Percentiles rank a stretch among this genome's conserved stretches.
phyloP scores from a whole-genome alignment of 129 eudicot species.

The Ambrosia artemisiifolia region DNA sequence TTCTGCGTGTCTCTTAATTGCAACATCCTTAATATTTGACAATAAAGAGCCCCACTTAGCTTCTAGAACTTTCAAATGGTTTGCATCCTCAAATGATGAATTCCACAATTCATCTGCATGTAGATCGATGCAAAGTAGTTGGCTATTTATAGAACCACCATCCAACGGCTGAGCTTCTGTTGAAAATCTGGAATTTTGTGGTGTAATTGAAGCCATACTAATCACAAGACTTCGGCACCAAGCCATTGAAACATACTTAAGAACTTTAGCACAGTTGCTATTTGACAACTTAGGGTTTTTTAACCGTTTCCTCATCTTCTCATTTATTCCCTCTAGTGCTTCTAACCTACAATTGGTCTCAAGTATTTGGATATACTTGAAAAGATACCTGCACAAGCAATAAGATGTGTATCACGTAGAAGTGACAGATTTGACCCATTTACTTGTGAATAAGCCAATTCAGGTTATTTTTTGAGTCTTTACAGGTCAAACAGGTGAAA shows the following conservation, averaged over 20 bases:
- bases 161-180: slow-evolving; percentile 42
- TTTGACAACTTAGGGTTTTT: slow-evolving; percentile 89
- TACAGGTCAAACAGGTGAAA: background rate
- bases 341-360: slow-evolving; percentile 69
- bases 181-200: slow-evolving; percentile 51
- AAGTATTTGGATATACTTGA: slow-evolving; percentile 65
- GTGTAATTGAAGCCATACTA: slow-evolving; percentile 71
- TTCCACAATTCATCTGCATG: slow-evolving; percentile 74
- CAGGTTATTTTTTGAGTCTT: background rate
- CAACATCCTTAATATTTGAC: slow-evolving; percentile 76
- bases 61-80: slow-evolving; percentile 56
- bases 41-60: slow-evolving; percentile 66
- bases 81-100: slow-evolving; percentile 67
- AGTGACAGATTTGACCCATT: background rate
- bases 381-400: slow-evolving; percentile 60
- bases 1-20: slow-evolving; percentile 63
- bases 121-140: slow-evolving; percentile 75
- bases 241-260: slow-evolving; percentile 76
- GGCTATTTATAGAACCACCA: slow-evolving; percentile 45
- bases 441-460: too few relatives aligned
- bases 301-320: slow-evolving; percentile 89
- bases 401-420: slow-evolving; percentile 8
- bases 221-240: slow-evolving; percentile 90
- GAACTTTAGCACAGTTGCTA: slow-evolving; percentile 66
- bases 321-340: slow-evolving; percentile 83